These are phyloP conservation scores for Kazachstania martiniae DNA, from an alignment of 805 yeast genomes.

Conservation along the genomic window DNA sequence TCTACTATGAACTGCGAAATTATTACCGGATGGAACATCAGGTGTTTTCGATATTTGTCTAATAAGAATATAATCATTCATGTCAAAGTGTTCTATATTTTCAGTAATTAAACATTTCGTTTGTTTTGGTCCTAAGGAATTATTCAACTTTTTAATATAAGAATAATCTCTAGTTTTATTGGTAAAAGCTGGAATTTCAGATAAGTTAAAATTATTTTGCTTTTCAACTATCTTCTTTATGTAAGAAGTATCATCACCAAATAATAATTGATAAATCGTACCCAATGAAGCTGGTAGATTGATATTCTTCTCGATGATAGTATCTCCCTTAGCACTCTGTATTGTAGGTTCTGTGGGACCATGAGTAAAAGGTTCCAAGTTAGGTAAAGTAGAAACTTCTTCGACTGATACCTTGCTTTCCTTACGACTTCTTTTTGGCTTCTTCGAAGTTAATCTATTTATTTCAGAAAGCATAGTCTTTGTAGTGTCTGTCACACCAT, in stretches of 20 bases:
- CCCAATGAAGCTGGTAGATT: conserved; percentile 56
- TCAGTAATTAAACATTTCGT: conserved; percentile 54
- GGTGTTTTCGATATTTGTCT: conserved; percentile 52
- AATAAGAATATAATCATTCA: conserved; percentile 33
- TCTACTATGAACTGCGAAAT: conserved; percentile 52
- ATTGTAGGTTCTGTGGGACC: conserved; percentile 36
- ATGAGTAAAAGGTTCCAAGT: conserved; percentile 32
- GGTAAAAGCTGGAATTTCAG: conserved; percentile 37
- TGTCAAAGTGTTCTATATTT: conserved; percentile 38
- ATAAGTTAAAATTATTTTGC: conserved; percentile 53
- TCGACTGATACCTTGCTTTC: conserved; percentile 10
- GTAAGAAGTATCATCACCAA: conserved; percentile 49
- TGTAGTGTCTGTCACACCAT: conserved; percentile 58
- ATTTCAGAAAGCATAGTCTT: conserved; percentile 37
- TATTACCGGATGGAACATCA: conserved; percentile 66
- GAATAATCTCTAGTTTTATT: conserved; percentile 37
- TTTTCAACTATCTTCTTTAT: conserved; percentile 36
- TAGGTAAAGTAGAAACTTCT: conserved; percentile 20
- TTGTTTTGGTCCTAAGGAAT: conserved; percentile 63
- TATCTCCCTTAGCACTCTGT: conserved; percentile 38
- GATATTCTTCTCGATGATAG: conserved; percentile 40
- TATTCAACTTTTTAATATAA: conserved; percentile 49
- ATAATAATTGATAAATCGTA: conserved; percentile 43
- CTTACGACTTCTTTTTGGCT: background rate
- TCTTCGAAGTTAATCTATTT: conserved; percentile 22